These are phyloP conservation scores for Xylaria sp. DNA, from an alignment of 2,329 filamentous ascomycete species.

Conservation along the genomic window DNA sequence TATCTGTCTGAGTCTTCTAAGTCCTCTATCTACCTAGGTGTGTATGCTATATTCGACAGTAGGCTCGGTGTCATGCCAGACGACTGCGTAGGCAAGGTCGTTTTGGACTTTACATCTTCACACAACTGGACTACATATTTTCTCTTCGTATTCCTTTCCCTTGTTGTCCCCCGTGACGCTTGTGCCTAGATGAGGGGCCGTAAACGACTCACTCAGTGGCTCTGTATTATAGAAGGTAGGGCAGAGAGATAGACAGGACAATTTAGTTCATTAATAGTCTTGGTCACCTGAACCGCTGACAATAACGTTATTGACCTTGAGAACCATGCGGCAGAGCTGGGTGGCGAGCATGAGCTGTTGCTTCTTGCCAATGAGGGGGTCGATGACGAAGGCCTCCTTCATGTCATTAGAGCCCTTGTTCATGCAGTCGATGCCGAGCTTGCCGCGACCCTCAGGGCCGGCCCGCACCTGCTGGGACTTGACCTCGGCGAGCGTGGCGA, in stretches of 20 bases:
- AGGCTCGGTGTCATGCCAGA: neutral
- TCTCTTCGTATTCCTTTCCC: neutral
- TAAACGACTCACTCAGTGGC: neutral
- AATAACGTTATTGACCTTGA: slow-evolving; percentile 98
- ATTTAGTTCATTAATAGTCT: slow-evolving; percentile 71
- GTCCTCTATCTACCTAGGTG: slow-evolving; percentile 18
- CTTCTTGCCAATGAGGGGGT: slow-evolving; percentile 97
- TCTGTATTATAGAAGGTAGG: neutral
- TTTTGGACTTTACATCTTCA: slow-evolving; percentile 6
- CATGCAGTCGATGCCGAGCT: slow-evolving; percentile 98
- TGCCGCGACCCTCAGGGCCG: slow-evolving; percentile 57
- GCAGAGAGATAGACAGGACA: neutral
- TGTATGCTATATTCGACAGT: slow-evolving; percentile 10
- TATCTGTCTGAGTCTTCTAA: slow-evolving; percentile 8
- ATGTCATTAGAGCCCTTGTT: slow-evolving; percentile 94
- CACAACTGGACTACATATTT: neutral
- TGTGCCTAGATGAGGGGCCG: neutral
- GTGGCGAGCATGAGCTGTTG: slow-evolving; percentile 97
- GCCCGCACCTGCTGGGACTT: slow-evolving; percentile 97
- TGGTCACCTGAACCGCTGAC: slow-evolving; percentile 87
- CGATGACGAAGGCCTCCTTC: slow-evolving; percentile 97
- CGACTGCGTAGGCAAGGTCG: neutral
- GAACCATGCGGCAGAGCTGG: slow-evolving; percentile 96
- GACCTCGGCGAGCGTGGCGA: slow-evolving; percentile 92
- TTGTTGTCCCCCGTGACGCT: neutral